Evolutionary conservation across 2,329 filamentous ascomycete genomes (phyloP).

Genomic region (Tolypocladium nubicola): DNA sequence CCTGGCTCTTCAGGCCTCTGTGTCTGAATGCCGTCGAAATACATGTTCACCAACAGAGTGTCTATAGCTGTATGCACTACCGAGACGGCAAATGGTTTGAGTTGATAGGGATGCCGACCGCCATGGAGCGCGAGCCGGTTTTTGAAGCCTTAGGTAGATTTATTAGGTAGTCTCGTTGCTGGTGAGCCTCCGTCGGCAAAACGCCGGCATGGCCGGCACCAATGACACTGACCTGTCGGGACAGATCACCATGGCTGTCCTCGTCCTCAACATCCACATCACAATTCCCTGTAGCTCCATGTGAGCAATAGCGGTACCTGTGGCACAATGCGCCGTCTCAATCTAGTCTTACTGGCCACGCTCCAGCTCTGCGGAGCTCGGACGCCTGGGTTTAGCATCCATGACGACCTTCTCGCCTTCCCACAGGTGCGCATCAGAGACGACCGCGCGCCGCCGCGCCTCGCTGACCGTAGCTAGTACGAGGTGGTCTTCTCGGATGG

Average conservation of each 20-base stretch:
- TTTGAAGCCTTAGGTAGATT: too few relatives aligned
- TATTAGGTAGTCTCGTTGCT: not conserved
- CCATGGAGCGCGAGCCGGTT: not conserved
- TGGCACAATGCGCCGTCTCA: slow-evolving; percentile 40
- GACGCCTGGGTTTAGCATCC: slow-evolving; percentile 63
- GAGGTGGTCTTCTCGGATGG: slow-evolving; percentile 67
- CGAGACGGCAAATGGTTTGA: not conserved
- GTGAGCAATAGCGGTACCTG: slow-evolving; percentile 11
- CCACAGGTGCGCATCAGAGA: slow-evolving; percentile 55
- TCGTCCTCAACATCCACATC: not conserved
- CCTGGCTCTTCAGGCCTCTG: not conserved
- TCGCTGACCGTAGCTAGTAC: slow-evolving; percentile 43
- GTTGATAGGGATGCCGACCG: not conserved
- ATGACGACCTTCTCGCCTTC: slow-evolving; percentile 78
- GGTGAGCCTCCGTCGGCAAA: not conserved
- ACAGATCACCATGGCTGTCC: not conserved
- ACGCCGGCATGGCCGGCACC: not conserved
- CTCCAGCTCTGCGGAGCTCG: slow-evolving; percentile 36
- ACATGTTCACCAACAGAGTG: not conserved
- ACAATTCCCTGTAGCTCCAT: slow-evolving; percentile 12
- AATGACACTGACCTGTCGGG: not conserved
- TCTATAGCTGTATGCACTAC: not conserved
- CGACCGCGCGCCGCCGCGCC: not conserved
- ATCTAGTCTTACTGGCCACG: slow-evolving; percentile 31
- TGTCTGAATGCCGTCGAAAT: not conserved